Base-by-base conservation (phyloP, 2,329 filamentous ascomycete genomes). In the Periconia digitata region DNA sequence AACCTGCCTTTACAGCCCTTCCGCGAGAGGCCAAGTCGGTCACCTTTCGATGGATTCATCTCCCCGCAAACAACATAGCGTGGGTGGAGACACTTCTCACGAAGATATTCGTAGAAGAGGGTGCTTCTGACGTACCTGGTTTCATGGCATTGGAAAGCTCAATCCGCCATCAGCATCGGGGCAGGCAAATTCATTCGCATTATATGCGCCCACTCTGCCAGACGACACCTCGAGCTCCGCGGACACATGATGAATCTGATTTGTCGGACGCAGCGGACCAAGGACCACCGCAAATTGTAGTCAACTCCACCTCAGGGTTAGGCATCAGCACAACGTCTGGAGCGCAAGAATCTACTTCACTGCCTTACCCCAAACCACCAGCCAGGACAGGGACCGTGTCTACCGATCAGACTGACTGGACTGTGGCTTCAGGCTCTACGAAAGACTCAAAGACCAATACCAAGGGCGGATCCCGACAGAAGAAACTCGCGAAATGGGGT, bases 71-170 rank as follows among this genome's bases (percentile, higher is more conserved):
- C 46, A 78, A 82, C 60, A 77, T 83, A 58, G 77, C 79, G 1
- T 86, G 84, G 84, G 78, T 82, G 4, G 83, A 86, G 64, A 78
- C 82, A 0, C 70, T 86, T 1, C 68, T 86, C n/a, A 81, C 82
- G 1, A 86, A 86, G 54, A 77, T 77, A 7, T 86, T 86, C 55
- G 80, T 86, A 27, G 84, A 86, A 62, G 79, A 82, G 32, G 82
- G 82, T 0, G 77, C 79, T 15, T 76, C 76, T n/a, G 83, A 86
- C 60, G 78, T 85, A 1, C 81, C 85, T 58, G 79, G 80, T 1
- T 85, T 85, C 69, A 85, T 85, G 57, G 80, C 81, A 0, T 62
- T 86, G 2, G 82, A 84, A 56, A 78, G 79, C 51, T 83, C 79
- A 3, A 84, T 85, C 52, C 79, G 78, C 37, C 82, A 85, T 54